phyloP scores from a whole-genome alignment of 148 eudicot genomes.

The Silene latifolia region DNA sequence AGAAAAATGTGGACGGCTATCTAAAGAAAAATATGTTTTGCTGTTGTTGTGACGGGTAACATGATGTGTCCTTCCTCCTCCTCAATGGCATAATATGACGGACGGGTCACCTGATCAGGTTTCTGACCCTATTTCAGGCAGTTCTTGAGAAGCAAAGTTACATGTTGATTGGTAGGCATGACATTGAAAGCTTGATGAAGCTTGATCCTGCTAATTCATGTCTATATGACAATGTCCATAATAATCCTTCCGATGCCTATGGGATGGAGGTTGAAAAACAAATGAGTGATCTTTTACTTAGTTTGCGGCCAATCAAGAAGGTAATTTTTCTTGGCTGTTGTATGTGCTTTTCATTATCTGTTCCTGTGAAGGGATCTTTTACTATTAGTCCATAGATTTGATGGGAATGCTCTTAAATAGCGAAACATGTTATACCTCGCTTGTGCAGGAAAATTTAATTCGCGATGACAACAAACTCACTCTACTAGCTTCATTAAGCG shows the following conservation, averaged over 20 bases:
- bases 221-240: slow-evolving; percentile 49
- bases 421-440: not conserved
- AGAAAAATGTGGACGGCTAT: not conserved
- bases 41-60: not conserved
- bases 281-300: slow-evolving; percentile 71
- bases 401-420: not conserved
- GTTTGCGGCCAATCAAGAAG: slow-evolving; percentile 93
- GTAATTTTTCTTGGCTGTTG: slow-evolving; percentile 30
- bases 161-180: slow-evolving; percentile 98
- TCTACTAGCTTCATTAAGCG: slow-evolving; percentile 88
- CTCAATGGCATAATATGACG: not conserved
- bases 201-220: slow-evolving; percentile 87
- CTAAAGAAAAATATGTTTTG: not conserved
- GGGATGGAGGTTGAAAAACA: slow-evolving; percentile 60
- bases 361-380: not conserved
- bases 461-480: slow-evolving; percentile 94
- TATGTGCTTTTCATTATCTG: not conserved
- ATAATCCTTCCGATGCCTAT: slow-evolving; percentile 58
- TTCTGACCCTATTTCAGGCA: slow-evolving; percentile 48
- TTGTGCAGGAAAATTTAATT: slow-evolving; percentile 83
- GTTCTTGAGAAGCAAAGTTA: slow-evolving; percentile 99
- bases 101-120: slow-evolving; percentile 9
- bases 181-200: slow-evolving; percentile 82
- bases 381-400: not conserved
- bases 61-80: not conserved